A percentile compares a stretch with the other conserved stretches of the same genome.
These are phyloP conservation scores for Pyrenula massariospora DNA, from an alignment of 495 filamentous ascomycete species.

Conservation along the genomic window DNA sequence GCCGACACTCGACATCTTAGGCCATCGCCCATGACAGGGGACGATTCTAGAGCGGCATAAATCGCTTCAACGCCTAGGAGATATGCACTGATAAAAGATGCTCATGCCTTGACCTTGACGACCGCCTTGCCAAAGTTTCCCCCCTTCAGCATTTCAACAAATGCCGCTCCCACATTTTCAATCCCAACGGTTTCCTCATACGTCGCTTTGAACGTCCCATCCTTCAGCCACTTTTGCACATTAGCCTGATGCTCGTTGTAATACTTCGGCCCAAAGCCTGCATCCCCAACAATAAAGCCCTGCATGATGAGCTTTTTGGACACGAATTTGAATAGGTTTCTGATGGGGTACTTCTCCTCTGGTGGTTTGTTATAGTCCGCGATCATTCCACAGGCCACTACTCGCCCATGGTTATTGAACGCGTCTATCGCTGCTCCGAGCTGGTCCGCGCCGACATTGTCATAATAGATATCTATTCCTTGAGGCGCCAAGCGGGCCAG, in stretches of 20 bases:
- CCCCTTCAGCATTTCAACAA: constrained; percentile 78
- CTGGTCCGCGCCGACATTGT: constrained; percentile 88
- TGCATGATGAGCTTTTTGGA: constrained; percentile 48
- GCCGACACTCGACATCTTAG: no score
- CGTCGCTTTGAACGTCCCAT: constrained; percentile 68
- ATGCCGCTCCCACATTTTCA: constrained; percentile 67
- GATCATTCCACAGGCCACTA: constrained; percentile 60
- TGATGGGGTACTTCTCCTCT: constrained; percentile 53
- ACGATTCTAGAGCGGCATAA: no score
- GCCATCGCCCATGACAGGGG: no score
- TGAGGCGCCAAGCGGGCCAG: constrained; percentile 64
- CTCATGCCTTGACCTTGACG: constrained; percentile 46
- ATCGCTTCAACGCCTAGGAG: no score
- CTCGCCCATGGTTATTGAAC: constrained; percentile 60
- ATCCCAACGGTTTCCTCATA: constrained; percentile 64
- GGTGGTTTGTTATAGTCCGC: constrained; percentile 63
- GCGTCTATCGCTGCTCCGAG: constrained; percentile 62
- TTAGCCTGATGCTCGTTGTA: constrained; percentile 67
- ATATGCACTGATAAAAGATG: not conserved
- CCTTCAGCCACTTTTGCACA: constrained; percentile 71
- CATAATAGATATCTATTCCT: constrained; percentile 90
- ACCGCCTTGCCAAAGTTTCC: constrained; percentile 92
- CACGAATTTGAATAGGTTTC: constrained; percentile 45
- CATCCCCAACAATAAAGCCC: constrained; percentile 68
- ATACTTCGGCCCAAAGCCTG: constrained; percentile 60